These are phyloP conservation scores for Nigrograna mackinnonii DNA, from an alignment of 2,329 filamentous ascomycete genomes.

Conservation along the genomic window DNA sequence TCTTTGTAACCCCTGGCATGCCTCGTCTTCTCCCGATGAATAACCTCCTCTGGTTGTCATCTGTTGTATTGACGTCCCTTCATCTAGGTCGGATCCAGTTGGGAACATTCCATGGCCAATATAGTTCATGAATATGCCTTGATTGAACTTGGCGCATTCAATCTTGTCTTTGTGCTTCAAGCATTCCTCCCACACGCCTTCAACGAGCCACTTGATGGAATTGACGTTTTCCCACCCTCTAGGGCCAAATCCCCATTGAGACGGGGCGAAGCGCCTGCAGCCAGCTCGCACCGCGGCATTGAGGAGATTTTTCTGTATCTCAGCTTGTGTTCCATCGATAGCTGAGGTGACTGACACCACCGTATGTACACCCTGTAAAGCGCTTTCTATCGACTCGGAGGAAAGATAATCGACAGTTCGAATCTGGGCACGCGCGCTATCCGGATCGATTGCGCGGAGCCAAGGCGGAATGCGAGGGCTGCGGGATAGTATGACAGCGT, in stretches of 20 bases:
- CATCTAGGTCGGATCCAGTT: background rate
- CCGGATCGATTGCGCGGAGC: conserved; percentile 3
- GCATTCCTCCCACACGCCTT: conserved; percentile 1
- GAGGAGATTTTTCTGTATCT: conserved; percentile 4
- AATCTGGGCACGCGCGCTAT: conserved; percentile 1
- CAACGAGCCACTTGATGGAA: background rate
- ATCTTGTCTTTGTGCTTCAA: conserved; percentile 3
- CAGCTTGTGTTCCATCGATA: conserved; percentile 1
- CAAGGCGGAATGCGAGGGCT: background rate
- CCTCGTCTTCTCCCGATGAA: conserved; percentile 2
- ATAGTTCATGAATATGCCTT: conserved; percentile 4
- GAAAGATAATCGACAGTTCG: conserved; percentile 2
- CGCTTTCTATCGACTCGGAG: background rate
- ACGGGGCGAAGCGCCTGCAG: conserved; percentile 5
- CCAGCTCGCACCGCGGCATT: conserved; percentile 2
- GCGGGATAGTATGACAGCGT: conserved; percentile 2
- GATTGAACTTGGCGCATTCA: conserved; percentile 3
- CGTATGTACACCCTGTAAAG: conserved; percentile 3
- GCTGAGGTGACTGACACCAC: conserved; percentile 4
- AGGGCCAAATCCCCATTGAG: conserved; percentile 3
- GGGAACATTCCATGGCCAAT: conserved; percentile 3
- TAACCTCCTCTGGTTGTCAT: conserved; percentile 1
- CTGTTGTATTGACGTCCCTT: background rate
- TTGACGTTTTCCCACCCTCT: conserved; percentile 3
- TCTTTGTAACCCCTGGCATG: conserved; percentile 1